Conservation (phyloP, 192 early-diverging fungal genomes). For the Jimgerdemannia lactiflua region DNA sequence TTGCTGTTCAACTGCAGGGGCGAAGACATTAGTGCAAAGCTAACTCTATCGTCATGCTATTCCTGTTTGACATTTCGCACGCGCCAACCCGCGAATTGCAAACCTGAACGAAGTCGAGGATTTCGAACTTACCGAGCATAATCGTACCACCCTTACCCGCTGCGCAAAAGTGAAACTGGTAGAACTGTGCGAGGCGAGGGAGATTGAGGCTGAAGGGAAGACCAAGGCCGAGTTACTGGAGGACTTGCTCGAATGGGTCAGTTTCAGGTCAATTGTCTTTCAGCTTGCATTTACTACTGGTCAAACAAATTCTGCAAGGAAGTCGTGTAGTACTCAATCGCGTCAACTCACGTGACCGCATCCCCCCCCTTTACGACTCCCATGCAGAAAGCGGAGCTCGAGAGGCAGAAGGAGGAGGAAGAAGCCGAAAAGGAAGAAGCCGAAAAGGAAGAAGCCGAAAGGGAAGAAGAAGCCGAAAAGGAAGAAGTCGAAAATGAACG, state of each 20-base stretch:
- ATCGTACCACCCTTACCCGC: constrained; percentile 13
- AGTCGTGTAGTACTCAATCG: too few species aligned
- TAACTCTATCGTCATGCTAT: neutral
- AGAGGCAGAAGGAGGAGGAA: neutral
- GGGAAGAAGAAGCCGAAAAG: neutral
- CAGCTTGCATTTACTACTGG: too few species aligned
- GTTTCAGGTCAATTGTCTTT: neutral
- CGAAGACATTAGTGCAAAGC: neutral
- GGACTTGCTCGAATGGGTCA: constrained; percentile 6
- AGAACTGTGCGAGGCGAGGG: constrained; percentile 11
- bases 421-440: neutral
- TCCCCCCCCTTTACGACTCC: neutral
- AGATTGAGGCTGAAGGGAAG: constrained; percentile 18
- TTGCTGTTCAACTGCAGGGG: constrained; percentile 7
- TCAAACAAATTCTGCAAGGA: too few species aligned
- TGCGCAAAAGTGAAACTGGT: constrained; percentile 23
- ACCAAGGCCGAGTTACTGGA: constrained; percentile 28
- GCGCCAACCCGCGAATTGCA: neutral
- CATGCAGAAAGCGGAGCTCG: neutral
- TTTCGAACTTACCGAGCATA: constrained; percentile 13
- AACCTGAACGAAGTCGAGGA: neutral
- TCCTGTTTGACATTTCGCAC: neutral
- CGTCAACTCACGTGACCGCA: neutral
- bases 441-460: neutral
- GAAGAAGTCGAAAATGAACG: neutral